Conservation (phyloP, 2,329 filamentous ascomycete species). For the Trichoderma gracile region DNA sequence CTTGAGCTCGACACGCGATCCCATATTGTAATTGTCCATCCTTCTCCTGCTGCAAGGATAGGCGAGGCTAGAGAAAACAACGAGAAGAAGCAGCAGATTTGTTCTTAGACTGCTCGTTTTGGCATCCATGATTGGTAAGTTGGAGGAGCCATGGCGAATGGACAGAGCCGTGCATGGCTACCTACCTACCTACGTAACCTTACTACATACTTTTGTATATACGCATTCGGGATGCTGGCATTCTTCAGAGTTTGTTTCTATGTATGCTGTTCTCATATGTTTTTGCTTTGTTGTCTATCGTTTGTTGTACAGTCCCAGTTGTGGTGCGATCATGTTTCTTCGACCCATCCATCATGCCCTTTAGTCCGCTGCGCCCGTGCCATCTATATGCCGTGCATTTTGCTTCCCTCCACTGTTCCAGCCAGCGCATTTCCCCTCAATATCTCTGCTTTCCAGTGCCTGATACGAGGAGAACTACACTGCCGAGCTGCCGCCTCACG, state of each 20-base stretch:
- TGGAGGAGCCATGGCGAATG: background rate
- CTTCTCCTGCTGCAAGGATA: too few species aligned
- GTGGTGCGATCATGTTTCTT: background rate
- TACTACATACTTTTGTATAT: background rate
- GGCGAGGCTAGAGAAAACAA: background rate
- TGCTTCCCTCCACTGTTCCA: background rate
- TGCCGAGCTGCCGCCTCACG: conserved; percentile 81
- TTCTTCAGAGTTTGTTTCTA: background rate
- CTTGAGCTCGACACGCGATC: background rate
- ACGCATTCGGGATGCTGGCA: background rate
- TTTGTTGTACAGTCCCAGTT: conserved; percentile 7
- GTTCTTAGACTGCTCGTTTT: too few species aligned
- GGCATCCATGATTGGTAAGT: too few species aligned
- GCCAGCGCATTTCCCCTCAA: background rate
- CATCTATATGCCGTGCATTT: background rate
- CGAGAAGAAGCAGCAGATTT: too few species aligned
- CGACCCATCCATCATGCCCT: background rate
- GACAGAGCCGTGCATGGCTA: background rate
- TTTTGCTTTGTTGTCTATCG: background rate
- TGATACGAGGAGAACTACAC: conserved; percentile 77
- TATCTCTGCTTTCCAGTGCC: conserved; percentile 47
- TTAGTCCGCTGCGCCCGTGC: background rate
- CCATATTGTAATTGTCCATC: background rate
- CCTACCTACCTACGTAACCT: too few species aligned
- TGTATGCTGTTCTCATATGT: background rate